Conservation (phyloP, 1,284 basidiomycete species). For the Rhodofomes roseus region DNA sequence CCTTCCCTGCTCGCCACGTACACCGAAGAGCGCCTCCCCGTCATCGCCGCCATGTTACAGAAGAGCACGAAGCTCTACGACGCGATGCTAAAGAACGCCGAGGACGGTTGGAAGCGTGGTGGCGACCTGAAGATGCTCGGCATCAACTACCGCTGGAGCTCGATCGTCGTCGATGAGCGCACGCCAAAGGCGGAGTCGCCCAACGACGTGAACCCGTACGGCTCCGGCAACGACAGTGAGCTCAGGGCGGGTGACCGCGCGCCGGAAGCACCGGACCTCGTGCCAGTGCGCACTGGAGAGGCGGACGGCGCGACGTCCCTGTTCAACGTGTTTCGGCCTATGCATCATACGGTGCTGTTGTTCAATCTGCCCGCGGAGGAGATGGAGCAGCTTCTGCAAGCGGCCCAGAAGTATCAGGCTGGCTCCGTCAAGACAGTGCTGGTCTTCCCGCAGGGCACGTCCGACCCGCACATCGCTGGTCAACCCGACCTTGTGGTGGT, state of each 20-base stretch:
- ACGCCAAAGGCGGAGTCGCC: conserved; percentile 7
- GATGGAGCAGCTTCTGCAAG: not conserved
- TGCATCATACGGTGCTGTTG: conserved; percentile 24
- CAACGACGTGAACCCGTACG: conserved; percentile 15
- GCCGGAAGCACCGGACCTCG: conserved; percentile 36
- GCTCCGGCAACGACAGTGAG: conserved; percentile 13
- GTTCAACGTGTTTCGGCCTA: conserved; percentile 19
- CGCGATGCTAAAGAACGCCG: not conserved
- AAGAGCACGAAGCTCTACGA: conserved; percentile 8
- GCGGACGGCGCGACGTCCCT: conserved; percentile 16
- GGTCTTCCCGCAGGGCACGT: not conserved
- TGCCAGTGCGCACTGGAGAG: not conserved
- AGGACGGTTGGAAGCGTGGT: conserved; percentile 1
- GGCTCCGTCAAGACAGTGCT: not conserved
- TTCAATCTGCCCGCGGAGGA: conserved; percentile 10
- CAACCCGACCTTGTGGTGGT: not conserved
- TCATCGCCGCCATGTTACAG: conserved; percentile 22
- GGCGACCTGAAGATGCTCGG: conserved; percentile 36
- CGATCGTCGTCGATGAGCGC: conserved; percentile 37
- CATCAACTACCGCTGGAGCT: conserved; percentile 17
- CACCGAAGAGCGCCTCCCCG: conserved; percentile 23
- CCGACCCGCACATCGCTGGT: not conserved
- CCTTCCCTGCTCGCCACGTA: conserved; percentile 21
- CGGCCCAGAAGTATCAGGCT: conserved; percentile 18
- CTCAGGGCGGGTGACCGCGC: conserved; percentile 21